Evolutionary conservation across 2,329 filamentous ascomycete genomes (phyloP).

Genomic region (Nemania sp.): DNA sequence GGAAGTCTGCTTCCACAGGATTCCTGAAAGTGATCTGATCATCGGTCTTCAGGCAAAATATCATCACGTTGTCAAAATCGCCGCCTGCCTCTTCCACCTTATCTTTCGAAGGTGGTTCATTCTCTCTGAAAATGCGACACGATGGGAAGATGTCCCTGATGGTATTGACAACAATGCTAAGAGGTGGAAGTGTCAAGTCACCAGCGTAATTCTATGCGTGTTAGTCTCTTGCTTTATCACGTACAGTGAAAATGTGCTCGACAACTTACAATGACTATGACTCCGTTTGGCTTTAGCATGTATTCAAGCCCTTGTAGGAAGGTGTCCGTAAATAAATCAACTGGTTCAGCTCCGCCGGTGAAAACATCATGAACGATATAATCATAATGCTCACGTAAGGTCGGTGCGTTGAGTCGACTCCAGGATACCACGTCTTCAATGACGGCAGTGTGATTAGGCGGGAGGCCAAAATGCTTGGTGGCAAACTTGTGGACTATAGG

Average conservation of each 20-base stretch:
- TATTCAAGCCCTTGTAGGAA: constrained; percentile 73
- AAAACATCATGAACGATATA: constrained; percentile 99
- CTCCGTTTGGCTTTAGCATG: constrained; percentile 76
- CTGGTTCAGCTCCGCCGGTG: constrained; percentile 90
- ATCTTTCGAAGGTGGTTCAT: constrained; percentile 53
- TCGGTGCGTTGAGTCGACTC: constrained; percentile 50
- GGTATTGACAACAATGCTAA: constrained; percentile 78
- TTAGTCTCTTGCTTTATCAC: no score
- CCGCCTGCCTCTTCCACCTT: constrained; percentile 51
- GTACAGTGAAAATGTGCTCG: not conserved
- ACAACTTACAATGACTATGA: constrained; percentile 78
- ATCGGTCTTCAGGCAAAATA: constrained; percentile 79
- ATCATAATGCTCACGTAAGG: constrained; percentile 64
- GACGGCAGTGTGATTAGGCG: constrained; percentile 74
- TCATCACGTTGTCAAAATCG: constrained; percentile 94
- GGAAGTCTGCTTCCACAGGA: constrained; percentile 65
- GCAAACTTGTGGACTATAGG: constrained; percentile 86
- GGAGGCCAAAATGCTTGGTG: constrained; percentile 78
- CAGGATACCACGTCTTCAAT: constrained; percentile 83
- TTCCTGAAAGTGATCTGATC: constrained; percentile 67
- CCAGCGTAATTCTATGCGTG: constrained; percentile 85
- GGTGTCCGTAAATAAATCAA: constrained; percentile 82
- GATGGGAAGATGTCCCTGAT: constrained; percentile 82
- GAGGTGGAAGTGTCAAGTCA: constrained; percentile 76
- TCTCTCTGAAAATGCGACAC: constrained; percentile 89